Evolutionary conservation across 73 alveolate genomes (phyloP).

Genomic region (Paramecium tetraurelia): DNA sequence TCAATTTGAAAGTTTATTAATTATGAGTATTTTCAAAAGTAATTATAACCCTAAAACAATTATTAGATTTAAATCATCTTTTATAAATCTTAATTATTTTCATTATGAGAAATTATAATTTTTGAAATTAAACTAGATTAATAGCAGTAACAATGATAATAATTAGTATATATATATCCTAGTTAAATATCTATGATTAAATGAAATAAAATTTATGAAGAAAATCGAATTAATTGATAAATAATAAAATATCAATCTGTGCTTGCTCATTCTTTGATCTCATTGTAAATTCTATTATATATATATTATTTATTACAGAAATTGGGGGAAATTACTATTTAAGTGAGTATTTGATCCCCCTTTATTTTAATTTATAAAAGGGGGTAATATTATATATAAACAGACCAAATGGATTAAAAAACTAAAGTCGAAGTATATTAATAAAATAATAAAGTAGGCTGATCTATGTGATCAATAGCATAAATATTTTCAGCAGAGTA

Average conservation of each 20-base stretch:
- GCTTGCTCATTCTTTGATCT: too few relatives aligned
- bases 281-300: background rate
- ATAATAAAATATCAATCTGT: too few relatives aligned
- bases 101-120: too few relatives aligned
- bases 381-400: background rate
- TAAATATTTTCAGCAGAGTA: background rate
- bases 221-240: too few relatives aligned
- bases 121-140: too few relatives aligned
- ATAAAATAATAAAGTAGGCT: background rate
- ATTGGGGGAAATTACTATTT: background rate
- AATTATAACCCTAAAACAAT: background rate
- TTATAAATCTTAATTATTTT: too few relatives aligned
- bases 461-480: background rate
- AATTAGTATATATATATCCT: too few relatives aligned
- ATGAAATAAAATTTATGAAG: too few relatives aligned
- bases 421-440: background rate
- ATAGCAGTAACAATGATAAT: too few relatives aligned
- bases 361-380: background rate
- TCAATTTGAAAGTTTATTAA: background rate
- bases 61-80: too few relatives aligned
- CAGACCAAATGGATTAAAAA: background rate
- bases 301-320: background rate
- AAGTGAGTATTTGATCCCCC: background rate
- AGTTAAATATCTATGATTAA: too few relatives aligned
- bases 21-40: too few relatives aligned